These are phyloP conservation scores for Boletus fagicola DNA, from an alignment of 768 basidiomycete genomes.

Conservation along the genomic window DNA sequence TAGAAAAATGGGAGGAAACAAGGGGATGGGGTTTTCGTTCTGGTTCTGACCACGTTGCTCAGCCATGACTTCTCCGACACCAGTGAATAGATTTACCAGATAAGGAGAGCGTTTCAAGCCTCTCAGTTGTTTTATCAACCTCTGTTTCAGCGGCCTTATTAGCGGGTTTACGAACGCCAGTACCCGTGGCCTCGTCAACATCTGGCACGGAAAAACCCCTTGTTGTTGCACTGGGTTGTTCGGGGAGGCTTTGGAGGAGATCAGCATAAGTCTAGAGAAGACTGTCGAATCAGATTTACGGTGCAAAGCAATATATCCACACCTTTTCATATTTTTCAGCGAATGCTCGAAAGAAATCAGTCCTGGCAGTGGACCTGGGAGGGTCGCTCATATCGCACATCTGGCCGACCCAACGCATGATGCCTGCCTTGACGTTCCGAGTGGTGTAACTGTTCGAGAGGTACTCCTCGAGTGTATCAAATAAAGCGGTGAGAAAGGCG, in stretches of 20 bases:
- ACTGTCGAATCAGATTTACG: no score
- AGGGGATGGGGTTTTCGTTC: not conserved
- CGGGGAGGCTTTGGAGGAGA: not conserved
- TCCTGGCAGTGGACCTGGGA: not conserved
- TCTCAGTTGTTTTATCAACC: not conserved
- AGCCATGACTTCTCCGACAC: not conserved
- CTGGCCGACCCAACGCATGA: not conserved
- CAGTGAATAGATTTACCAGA: not conserved
- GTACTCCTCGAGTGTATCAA: not conserved
- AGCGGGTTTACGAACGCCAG: not conserved
- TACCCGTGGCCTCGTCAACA: not conserved
- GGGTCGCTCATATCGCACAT: not conserved
- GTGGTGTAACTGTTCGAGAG: not conserved
- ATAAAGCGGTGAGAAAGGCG: slow-evolving; percentile 10
- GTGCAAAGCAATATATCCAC: no score
- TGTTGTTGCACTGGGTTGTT: no score
- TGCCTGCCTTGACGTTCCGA: not conserved
- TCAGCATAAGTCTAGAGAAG: no score
- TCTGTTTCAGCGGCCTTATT: not conserved
- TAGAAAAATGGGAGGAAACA: not conserved
- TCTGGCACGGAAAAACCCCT: not conserved
- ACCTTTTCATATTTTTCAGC: not conserved
- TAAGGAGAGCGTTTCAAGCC: not conserved
- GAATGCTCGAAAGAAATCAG: not conserved
- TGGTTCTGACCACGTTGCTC: not conserved